These are phyloP conservation scores for Monosporascus ibericus DNA, from an alignment of 2,329 filamentous ascomycete species.

Conservation along the genomic window DNA sequence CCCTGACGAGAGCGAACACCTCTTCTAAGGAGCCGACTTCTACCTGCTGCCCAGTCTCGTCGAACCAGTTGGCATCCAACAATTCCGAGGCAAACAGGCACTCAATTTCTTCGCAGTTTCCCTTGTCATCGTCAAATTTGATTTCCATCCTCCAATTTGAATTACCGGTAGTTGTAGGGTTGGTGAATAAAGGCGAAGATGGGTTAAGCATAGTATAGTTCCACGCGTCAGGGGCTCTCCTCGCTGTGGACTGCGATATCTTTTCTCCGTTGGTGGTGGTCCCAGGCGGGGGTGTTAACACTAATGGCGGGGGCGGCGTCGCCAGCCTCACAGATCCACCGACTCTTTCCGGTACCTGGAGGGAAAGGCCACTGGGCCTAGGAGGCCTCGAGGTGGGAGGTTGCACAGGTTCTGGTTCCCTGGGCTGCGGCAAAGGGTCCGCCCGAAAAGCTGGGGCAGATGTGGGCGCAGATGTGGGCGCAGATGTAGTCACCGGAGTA, in stretches of 20 bases:
- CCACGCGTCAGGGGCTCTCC: slow-evolving; percentile 3
- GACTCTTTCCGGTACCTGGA: slow-evolving; percentile 58
- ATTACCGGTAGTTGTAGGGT: slow-evolving; percentile 11
- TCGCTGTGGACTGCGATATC: not conserved
- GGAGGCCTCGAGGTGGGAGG: slow-evolving; percentile 15
- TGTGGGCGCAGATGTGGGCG: slow-evolving; percentile 15
- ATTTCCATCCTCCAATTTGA: slow-evolving; percentile 18
- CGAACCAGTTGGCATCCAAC: slow-evolving; percentile 45
- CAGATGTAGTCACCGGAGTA: slow-evolving; percentile 18
- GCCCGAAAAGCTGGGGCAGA: slow-evolving; percentile 17
- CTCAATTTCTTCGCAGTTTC: slow-evolving; percentile 53
- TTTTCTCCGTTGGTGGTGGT: slow-evolving; percentile 23
- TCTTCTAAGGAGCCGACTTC: slow-evolving; percentile 44
- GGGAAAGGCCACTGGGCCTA: slow-evolving; percentile 46
- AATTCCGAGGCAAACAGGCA: slow-evolving; percentile 47
- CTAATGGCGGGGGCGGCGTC: slow-evolving; percentile 49
- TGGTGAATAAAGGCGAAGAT: slow-evolving; percentile 18
- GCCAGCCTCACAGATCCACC: slow-evolving; percentile 57
- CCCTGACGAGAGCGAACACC: slow-evolving; percentile 45
- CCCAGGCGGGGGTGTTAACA: slow-evolving; percentile 39
- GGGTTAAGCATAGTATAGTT: slow-evolving; percentile 19
- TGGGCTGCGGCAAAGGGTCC: slow-evolving; percentile 15
- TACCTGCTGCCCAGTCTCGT: slow-evolving; percentile 36
- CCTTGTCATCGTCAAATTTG: slow-evolving; percentile 31
- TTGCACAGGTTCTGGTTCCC: slow-evolving; percentile 14